Percentiles rank a stretch among this genome's conserved stretches.
Conservation (phyloP, 2,329 filamentous ascomycete genomes). For the Microdochium bolleyi region DNA sequence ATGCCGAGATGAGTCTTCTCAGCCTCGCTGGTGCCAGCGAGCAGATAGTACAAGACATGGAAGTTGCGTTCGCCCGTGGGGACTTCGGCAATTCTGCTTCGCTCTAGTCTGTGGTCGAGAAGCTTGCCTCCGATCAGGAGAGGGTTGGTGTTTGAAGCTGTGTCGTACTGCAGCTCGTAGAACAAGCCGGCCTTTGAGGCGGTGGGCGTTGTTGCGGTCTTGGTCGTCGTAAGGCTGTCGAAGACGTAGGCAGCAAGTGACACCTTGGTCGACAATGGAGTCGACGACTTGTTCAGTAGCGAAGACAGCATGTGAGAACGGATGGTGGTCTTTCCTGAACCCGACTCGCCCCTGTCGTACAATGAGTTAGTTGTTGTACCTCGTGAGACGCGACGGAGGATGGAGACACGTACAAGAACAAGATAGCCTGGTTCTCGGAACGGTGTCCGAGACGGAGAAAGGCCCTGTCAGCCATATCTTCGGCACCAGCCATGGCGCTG, state of each 20-base stretch:
- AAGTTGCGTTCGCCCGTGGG: conserved; percentile 96
- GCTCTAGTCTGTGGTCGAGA: conserved; percentile 84
- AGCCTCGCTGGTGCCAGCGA: conserved; percentile 82
- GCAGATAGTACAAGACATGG: conserved; percentile 89
- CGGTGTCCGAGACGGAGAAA: conserved; percentile 79
- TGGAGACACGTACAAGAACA: conserved; percentile 75
- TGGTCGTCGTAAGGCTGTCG: conserved; percentile 92
- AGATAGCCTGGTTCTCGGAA: conserved; percentile 85
- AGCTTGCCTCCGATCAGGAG: conserved; percentile 90
- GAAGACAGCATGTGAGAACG: conserved; percentile 82
- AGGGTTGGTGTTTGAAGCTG: conserved; percentile 73
- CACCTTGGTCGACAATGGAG: conserved; percentile 85
- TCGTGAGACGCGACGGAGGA: not conserved
- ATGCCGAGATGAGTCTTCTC: conserved; percentile 80
- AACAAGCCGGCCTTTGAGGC: conserved; percentile 94
- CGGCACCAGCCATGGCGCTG: conserved; percentile 84
- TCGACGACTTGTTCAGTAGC: conserved; percentile 82
- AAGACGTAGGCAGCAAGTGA: conserved; percentile 94
- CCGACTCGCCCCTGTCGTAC: conserved; percentile 73
- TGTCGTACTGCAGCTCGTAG: conserved; percentile 96
- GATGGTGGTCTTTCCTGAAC: conserved; percentile 91
- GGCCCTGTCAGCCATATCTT: conserved; percentile 82
- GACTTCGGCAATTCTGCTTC: conserved; percentile 83
- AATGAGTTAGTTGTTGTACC: not conserved
- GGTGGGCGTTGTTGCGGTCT: conserved; percentile 89